phyloP scores from a whole-genome alignment of 1,139 yeast genomes.

The Hansenula anomala region DNA sequence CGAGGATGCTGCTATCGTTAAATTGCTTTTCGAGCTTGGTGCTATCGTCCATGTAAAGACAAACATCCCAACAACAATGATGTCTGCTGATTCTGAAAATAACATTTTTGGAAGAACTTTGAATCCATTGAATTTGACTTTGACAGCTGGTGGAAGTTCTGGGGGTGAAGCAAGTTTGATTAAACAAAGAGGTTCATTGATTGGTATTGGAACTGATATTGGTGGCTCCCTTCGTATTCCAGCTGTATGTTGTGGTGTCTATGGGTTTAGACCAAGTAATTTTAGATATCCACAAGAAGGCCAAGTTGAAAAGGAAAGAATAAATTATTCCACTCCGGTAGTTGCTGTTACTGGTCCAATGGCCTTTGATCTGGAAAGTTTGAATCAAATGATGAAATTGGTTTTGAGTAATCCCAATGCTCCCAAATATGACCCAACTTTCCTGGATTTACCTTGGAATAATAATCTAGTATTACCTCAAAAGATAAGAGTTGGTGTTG shows the following conservation, averaged over 20 bases:
- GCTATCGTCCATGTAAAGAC: conserved; percentile 53
- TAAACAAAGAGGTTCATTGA: conserved; percentile 52
- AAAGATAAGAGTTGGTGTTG: conserved; percentile 34
- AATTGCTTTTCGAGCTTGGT: conserved; percentile 52
- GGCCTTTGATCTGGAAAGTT: conserved; percentile 50
- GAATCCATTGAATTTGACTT: conserved; percentile 43
- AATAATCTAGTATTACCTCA: conserved; percentile 33
- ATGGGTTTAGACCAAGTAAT: conserved; percentile 57
- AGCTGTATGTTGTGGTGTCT: conserved; percentile 42
- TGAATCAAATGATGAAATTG: conserved; percentile 55
- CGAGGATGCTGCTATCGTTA: conserved; percentile 45
- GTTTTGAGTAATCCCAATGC: conserved; percentile 52
- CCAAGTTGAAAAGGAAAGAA: conserved; percentile 47
- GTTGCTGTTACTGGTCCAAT: conserved; percentile 59
- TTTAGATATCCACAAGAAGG: conserved; percentile 50
- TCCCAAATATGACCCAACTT: conserved; percentile 45
- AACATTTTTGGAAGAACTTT: conserved; percentile 43
- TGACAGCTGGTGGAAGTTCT: conserved; percentile 62
- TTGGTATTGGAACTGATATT: conserved; percentile 70
- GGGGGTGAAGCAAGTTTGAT: conserved; percentile 71
- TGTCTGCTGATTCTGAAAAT: conserved; percentile 46
- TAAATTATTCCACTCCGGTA: conserved; percentile 37
- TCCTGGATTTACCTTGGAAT: conserved; percentile 52
- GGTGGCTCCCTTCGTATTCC: conserved; percentile 76
- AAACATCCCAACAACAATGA: conserved; percentile 47